These are phyloP conservation scores for Cercis canadensis DNA, from an alignment of 306 rosid genomes.

Conservation along the genomic window DNA sequence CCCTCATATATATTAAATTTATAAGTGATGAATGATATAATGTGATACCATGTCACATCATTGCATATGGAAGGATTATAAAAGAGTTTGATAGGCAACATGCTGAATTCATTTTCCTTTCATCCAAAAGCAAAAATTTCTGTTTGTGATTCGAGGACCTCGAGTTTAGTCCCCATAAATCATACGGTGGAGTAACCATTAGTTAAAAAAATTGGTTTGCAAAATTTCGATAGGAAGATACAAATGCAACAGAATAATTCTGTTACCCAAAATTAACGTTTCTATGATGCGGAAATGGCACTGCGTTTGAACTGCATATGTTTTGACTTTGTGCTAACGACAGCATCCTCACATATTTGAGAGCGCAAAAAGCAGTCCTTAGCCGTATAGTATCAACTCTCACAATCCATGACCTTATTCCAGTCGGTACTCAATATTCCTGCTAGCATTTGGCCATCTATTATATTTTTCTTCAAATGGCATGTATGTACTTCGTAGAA, in stretches of 20 bases:
- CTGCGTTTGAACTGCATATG: slow-evolving; percentile 37
- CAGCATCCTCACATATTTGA: slow-evolving; percentile 22
- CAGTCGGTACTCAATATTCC: slow-evolving; percentile 32
- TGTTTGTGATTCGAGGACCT: neutral
- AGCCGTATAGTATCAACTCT: slow-evolving; percentile 15
- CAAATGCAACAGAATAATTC: slow-evolving; percentile 15
- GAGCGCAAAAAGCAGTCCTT: slow-evolving; percentile 23
- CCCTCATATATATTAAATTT: too few relatives aligned
- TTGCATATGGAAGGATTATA: too few relatives aligned
- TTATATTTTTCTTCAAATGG: slow-evolving; percentile 42
- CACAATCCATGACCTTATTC: slow-evolving; percentile 34
- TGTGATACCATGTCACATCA: too few relatives aligned
- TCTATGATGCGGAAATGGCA: slow-evolving; percentile 19
- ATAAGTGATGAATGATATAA: too few relatives aligned
- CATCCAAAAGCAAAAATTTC: too few relatives aligned
- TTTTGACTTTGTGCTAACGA: slow-evolving; percentile 27
- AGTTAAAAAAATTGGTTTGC: neutral
- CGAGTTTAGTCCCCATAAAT: neutral
- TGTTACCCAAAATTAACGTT: slow-evolving; percentile 29
- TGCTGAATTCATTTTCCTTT: too few relatives aligned
- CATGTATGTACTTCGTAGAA: slow-evolving; percentile 26
- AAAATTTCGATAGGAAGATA: slow-evolving; percentile 26
- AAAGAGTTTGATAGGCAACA: too few relatives aligned
- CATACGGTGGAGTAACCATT: too few relatives aligned
- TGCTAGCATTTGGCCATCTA: slow-evolving; percentile 33